A percentile compares a stretch with the other conserved stretches of the same genome.
These are phyloP conservation scores for Yueomyces sinensis DNA, from an alignment of 805 yeast genomes.

Conservation along the genomic window DNA sequence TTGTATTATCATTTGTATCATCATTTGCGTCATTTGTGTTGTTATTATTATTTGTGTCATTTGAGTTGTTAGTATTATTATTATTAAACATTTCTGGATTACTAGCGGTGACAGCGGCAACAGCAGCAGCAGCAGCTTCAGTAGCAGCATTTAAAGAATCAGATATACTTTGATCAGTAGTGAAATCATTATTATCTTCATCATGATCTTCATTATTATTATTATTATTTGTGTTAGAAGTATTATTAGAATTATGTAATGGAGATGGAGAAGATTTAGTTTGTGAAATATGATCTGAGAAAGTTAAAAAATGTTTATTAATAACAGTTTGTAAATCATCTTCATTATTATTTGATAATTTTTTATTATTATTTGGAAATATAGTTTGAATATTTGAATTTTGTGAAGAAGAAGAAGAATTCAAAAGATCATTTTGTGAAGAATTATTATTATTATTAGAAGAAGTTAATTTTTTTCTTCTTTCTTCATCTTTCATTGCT, in stretches of 20 bases:
- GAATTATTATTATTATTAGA: slow-evolving; percentile 8
- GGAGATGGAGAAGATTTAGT: background rate
- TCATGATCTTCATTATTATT: background rate
- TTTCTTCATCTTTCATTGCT: slow-evolving; percentile 23
- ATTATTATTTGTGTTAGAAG: background rate
- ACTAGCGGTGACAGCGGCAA: background rate
- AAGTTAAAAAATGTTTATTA: background rate
- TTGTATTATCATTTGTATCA: background rate
- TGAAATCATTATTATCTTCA: background rate
- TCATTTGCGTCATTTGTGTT: background rate
- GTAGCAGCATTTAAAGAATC: background rate
- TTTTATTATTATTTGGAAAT: background rate
- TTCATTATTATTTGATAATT: background rate
- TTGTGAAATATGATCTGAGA: background rate
- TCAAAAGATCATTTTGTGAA: background rate
- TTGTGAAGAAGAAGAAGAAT: background rate
- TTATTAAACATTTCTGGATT: background rate
- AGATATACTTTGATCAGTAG: background rate
- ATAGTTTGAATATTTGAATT: background rate
- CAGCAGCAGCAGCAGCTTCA: background rate
- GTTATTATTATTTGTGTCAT: background rate
- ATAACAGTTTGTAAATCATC: background rate
- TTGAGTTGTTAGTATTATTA: background rate
- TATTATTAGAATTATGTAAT: background rate
- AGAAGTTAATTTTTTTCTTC: slow-evolving; percentile 19